Evolutionary conservation across 2,329 filamentous ascomycete genomes (phyloP), one percentile per base, ranked within the genome.

Genomic region (Venturia pyrina): DNA sequence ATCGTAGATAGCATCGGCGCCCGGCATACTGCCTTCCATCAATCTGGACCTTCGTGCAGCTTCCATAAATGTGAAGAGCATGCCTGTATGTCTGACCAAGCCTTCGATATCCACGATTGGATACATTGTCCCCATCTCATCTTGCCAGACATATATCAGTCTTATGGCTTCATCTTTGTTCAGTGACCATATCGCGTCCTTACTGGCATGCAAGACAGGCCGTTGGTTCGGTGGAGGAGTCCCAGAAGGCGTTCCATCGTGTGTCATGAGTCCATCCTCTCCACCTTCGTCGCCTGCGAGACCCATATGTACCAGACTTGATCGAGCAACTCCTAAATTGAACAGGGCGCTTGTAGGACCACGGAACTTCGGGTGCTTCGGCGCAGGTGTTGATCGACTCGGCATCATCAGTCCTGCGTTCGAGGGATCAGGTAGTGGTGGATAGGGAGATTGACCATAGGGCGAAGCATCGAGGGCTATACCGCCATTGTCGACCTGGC

Each of bases 51-150:
- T 78, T 37, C 81, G 75, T 19, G 85, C 86, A 40, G 86, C 84
- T 69, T 92, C 89, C 72, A 95, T 86, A 74, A 90, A 95, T 0
- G 84, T 81, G 66, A 87, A 88, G 0, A 96, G 78, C 67, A 83
- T 82, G 68, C 84, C 87, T 7, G 88, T 87, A 73, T 96, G 89
- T 6, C 81, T 79, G 46, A 90, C 86, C 48, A 96, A 79, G 53
- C 82, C 82, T 53, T 89, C 85, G 44, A 96, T 89, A 70, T 90
- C 85, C 60, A 96, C 76, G 4, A 96, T 85, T 0, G 93, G 93
- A 74, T 96, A 96, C 91, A 96, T 96, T 71, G 93, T 85, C 56
- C 91, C 91, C 71, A 96, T 88, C 74, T 97, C 93, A 71, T 97
- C 92, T 70, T 96, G 90, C 72, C 95, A 93, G 0, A 96, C 80